These are phyloP conservation scores for Dendrocalamus latiflorus DNA, from an alignment of 202 grass and related monocot genomes.

Conservation along the genomic window DNA sequence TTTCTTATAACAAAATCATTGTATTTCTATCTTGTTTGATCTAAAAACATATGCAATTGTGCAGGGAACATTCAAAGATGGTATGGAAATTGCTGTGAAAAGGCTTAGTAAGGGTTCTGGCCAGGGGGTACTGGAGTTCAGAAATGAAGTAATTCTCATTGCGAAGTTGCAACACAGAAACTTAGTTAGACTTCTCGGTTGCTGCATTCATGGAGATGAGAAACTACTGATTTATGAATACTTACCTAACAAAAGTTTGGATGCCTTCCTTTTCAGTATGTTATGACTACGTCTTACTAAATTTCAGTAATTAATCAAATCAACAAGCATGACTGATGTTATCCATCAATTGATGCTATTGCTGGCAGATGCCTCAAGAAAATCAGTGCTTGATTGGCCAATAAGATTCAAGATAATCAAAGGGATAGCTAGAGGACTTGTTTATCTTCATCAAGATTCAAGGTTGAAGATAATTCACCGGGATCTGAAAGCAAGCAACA, in stretches of 20 bases:
- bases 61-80: background rate
- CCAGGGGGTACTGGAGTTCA: constrained; percentile 20
- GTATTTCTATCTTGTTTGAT: too few relatives aligned
- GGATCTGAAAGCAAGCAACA: too few relatives aligned
- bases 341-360: background rate
- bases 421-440: constrained; percentile 45
- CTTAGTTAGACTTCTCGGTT: constrained; percentile 39
- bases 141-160: constrained; percentile 35
- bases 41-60: too few relatives aligned
- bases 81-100: constrained; percentile 25
- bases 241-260: too few relatives aligned
- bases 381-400: constrained; percentile 35
- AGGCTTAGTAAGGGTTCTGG: constrained; percentile 23
- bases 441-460: too few relatives aligned
- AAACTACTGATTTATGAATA: too few relatives aligned
- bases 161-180: constrained; percentile 35
- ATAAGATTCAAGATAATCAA: constrained; percentile 41
- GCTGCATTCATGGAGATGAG: constrained; percentile 40
- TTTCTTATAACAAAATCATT: too few relatives aligned
- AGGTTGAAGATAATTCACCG: too few relatives aligned
- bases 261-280: constrained; percentile 28
- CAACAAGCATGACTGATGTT: background rate
- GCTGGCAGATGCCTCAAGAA: constrained; percentile 12
- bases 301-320: too few relatives aligned
- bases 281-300: too few relatives aligned